Base-by-base conservation (phyloP, 768 basidiomycete genomes). In the Tricholomella constricta region DNA sequence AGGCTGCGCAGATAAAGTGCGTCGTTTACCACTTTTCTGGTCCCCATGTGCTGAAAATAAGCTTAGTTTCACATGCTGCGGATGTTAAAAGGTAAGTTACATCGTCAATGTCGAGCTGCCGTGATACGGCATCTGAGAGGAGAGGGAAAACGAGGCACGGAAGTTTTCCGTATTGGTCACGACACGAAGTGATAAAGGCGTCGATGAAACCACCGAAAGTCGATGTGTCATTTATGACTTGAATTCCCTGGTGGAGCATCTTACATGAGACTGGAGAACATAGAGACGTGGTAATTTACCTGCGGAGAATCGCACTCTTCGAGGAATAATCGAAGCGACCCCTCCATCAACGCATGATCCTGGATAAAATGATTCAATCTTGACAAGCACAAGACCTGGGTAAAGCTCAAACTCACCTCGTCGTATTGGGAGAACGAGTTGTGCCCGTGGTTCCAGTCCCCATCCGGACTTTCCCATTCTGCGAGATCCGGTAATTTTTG, bases 231-330 rank as follows among this genome's bases (percentile, higher is more conserved):
- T 81, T 79, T 35, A 81, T 77, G 43, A 88, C 64, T 71, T 92
- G 89, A 12, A 90, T 55, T 4, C 90, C 90, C 87, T 91, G 57
- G 4, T 8, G 40, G 19, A 17, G 37, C 15, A 35, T 37, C 1
- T 29, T 17, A 10, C 17, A 38, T 25, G 17, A 41, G 15, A n/a
- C 23, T 32, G 19, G 11, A 35, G 20, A 23, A 35, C 42, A n/a
- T 27, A 20, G 3, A n/a, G 26, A 22, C 44, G 27, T 23, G 12
- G 11, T 4, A n/a, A n/a, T 10, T 48, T 57, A 88, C 89, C 81
- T 91, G 90, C 12, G 86, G 74, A 46, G 79, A 78, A 63, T 91
- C 80, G 62, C 88, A 89, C 58, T 90, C 89, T 63, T 93, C 90
- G 4, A 88, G 76, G 49, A 88, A 80, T 14, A 77, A 70, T 15